These are phyloP conservation scores for Apium graveolens DNA, from an alignment of 129 eudicot species.

Conservation along the genomic window DNA sequence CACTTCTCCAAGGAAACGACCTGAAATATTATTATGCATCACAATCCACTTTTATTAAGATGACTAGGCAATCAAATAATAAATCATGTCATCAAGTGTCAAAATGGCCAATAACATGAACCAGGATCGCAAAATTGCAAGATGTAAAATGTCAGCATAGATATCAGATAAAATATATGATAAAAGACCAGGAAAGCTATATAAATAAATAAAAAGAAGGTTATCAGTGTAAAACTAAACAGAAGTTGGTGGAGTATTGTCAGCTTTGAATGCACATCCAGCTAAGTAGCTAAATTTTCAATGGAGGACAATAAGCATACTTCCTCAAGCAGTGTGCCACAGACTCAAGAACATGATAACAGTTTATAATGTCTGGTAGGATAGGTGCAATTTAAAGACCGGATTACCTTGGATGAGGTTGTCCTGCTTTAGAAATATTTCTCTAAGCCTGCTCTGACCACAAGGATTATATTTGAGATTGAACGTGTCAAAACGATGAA, in stretches of 20 bases:
- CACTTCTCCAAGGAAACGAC: constrained; percentile 63
- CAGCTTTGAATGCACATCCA: not conserved
- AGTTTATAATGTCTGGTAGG: not conserved
- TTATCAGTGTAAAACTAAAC: not conserved
- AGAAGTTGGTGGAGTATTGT: not conserved
- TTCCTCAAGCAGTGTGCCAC: not conserved
- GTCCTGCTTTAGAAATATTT: constrained; percentile 68
- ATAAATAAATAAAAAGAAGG: not conserved
- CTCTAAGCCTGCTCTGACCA: constrained; percentile 77
- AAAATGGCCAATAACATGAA: not conserved
- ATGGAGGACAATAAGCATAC: not conserved
- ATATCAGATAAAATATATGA: not conserved
- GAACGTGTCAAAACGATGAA: constrained; percentile 71
- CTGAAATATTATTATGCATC: constrained; percentile 17
- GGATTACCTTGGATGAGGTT: constrained; percentile 61
- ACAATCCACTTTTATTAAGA: not conserved
- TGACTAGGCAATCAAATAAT: not conserved
- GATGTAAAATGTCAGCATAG: not conserved
- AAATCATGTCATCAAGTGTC: not conserved
- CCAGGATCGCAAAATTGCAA: not conserved
- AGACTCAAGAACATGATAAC: not conserved
- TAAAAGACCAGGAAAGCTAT: not conserved
- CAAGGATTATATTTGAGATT: constrained; percentile 78
- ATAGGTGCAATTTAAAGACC: not conserved
- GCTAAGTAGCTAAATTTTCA: not conserved